Base-by-base conservation (phyloP, 139 green algal species). In the Closterium sp. region DNA sequence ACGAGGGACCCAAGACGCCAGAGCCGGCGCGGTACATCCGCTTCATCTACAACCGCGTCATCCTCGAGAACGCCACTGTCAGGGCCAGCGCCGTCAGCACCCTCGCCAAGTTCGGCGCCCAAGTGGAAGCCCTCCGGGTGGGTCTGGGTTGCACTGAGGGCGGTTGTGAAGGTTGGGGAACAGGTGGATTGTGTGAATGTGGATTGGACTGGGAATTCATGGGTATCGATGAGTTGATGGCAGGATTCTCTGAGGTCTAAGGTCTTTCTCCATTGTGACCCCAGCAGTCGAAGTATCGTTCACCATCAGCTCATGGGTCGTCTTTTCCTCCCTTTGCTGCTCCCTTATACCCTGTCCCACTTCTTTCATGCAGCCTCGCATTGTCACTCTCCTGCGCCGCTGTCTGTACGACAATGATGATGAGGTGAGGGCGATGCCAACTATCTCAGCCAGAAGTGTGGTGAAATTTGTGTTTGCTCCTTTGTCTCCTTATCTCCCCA, bases 31-130 rank as follows among this genome's bases (percentile, higher is more conserved):
- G 95, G 84, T 97, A 96, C 85, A 95, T 96, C 89, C 91, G 98
- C 91, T 99, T 97, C 95, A 99, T 99, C 95, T 99, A 99, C 97
- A 99, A 99, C 96, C 97, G 98, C 62, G 97, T 99, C 92, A 98
- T 99, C 88, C 96, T 99, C 88, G 98, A 99, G 96, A 99, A 99
- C 88, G 98, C 98, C 17, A 99, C 98, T 1, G 98, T 99, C 90
- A 96, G 98, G 29, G 98, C 98, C 0, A 97, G 97, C 10, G 98
- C 98, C 5, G 97, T 99, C 29, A 96, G 93, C 84, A 96, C 97
- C 9, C 96, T 99, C 29, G 97, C 97, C 3, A 95, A 96, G 50
- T 99, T 99, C 96, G 98, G 97, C 17, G 96, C 96, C 0, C 50
- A 91, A 96, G 96, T 91, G 88, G 79, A 94, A 62, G 31, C 50